Evolutionary conservation across 2,329 filamentous ascomycete genomes (phyloP).

Genomic region (Phaeoacremonium minimum): DNA sequence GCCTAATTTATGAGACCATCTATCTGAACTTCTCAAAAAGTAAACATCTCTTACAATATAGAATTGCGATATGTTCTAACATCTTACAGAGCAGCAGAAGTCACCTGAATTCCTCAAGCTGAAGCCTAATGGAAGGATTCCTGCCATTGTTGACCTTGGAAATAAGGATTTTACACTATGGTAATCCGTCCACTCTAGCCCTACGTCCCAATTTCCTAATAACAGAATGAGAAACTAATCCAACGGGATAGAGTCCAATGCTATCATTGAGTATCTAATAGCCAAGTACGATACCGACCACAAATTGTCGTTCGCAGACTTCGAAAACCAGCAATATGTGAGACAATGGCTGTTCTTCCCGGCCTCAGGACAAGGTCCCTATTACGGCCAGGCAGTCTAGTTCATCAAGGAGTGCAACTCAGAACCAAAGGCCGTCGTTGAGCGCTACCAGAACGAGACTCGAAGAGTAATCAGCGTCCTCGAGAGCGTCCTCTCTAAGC

Average conservation of each 20-base stretch:
- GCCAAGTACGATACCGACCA: constrained; percentile 37
- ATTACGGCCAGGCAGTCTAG: constrained; percentile 31
- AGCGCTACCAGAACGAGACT: constrained; percentile 4
- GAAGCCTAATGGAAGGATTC: constrained; percentile 7
- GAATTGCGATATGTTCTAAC: background rate
- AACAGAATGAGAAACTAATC: too few relatives aligned
- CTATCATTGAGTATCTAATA: constrained; percentile 43
- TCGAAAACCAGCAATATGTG: constrained; percentile 25
- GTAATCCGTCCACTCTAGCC: too few relatives aligned
- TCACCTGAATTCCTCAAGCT: background rate
- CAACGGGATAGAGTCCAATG: constrained; percentile 39
- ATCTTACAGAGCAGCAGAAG: constrained; percentile 1
- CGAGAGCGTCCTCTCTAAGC: constrained; percentile 22
- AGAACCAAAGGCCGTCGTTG: constrained; percentile 17
- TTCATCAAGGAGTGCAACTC: constrained; percentile 22
- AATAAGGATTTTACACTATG: constrained; percentile 40
- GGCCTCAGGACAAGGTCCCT: constrained; percentile 35
- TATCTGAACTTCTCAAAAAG: constrained; percentile 16
- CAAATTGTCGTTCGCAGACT: constrained; percentile 30
- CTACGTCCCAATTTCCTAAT: too few relatives aligned
- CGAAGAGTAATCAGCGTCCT: constrained; percentile 15
- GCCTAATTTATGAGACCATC: constrained; percentile 19
- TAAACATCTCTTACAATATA: constrained; percentile 16
- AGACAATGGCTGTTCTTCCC: constrained; percentile 35
- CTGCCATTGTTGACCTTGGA: constrained; percentile 20